Percentiles rank a stretch among this genome's conserved stretches.
Evolutionary conservation across 2,329 filamentous ascomycete genomes (phyloP).

Genomic region (Fusarium verrucosum): DNA sequence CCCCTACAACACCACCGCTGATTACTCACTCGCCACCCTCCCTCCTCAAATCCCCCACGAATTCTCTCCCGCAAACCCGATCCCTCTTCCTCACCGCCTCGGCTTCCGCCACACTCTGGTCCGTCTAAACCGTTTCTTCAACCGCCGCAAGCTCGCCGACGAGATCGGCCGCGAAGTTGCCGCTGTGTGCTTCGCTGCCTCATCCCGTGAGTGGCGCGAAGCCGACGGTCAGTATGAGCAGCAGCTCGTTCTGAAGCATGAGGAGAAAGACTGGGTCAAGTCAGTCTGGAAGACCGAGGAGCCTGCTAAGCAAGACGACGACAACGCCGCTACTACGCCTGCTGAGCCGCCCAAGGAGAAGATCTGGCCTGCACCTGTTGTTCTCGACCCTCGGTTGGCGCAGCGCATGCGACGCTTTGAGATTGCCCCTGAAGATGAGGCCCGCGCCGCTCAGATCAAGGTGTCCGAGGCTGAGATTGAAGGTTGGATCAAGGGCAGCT

Average conservation of each 20-base stretch:
- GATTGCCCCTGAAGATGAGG: constrained; percentile 74
- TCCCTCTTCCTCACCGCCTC: constrained; percentile 88
- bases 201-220: constrained; percentile 61
- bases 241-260: constrained; percentile 69
- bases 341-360: constrained; percentile 65
- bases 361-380: constrained; percentile 79
- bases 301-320: constrained; percentile 55
- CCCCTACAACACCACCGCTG: constrained; percentile 76
- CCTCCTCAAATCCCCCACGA: constrained; percentile 73
- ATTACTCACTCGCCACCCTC: constrained; percentile 74
- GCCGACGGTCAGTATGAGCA: constrained; percentile 52
- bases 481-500: constrained; percentile 71
- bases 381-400: constrained; percentile 78
- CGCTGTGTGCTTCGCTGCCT: constrained; percentile 76
- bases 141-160: constrained; percentile 84
- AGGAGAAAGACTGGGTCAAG: constrained; percentile 88
- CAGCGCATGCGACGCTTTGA: constrained; percentile 84
- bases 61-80: constrained; percentile 75
- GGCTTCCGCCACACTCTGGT: constrained; percentile 91
- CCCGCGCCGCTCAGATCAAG: constrained; percentile 68
- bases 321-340: constrained; percentile 45
- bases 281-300: constrained; percentile 69
- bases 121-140: constrained; percentile 88
- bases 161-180: constrained; percentile 88
- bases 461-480: constrained; percentile 75